phyloP scores from a whole-genome alignment of 352 stramenopile genomes.

The Thraustochytrium striatum region DNA sequence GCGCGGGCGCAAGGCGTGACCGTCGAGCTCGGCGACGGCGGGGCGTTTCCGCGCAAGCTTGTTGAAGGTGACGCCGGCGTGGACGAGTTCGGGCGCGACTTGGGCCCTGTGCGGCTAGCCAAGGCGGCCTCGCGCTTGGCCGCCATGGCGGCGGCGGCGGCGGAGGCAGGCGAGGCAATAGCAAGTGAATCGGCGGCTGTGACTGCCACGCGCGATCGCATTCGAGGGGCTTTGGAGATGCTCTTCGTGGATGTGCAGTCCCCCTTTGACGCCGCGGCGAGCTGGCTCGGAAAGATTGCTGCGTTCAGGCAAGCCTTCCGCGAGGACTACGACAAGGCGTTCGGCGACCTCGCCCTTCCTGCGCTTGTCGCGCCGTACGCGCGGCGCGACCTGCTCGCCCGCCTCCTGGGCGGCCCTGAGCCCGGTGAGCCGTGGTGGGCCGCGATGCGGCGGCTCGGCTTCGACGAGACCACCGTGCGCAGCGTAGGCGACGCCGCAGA shows the following conservation, averaged over 20 bases:
- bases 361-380: slow-evolving; percentile 7
- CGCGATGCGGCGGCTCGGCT: neutral
- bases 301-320: neutral
- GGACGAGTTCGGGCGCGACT: slow-evolving; percentile 2
- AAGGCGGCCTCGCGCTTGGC: neutral
- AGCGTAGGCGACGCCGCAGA: neutral
- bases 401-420: neutral
- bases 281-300: neutral
- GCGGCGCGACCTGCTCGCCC: neutral
- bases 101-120: neutral
- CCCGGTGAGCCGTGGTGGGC: neutral
- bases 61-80: neutral
- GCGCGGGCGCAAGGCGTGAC: neutral
- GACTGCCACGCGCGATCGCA: neutral
- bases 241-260: neutral
- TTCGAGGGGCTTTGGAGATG: neutral
- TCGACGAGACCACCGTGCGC: neutral
- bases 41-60: neutral
- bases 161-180: neutral
- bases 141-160: neutral
- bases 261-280: neutral
- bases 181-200: neutral
- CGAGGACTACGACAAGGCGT: neutral
- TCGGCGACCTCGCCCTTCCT: neutral
- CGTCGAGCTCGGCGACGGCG: neutral